phyloP scores from a whole-genome alignment of 148 eudicot genomes.

The Arbutus unedo region DNA sequence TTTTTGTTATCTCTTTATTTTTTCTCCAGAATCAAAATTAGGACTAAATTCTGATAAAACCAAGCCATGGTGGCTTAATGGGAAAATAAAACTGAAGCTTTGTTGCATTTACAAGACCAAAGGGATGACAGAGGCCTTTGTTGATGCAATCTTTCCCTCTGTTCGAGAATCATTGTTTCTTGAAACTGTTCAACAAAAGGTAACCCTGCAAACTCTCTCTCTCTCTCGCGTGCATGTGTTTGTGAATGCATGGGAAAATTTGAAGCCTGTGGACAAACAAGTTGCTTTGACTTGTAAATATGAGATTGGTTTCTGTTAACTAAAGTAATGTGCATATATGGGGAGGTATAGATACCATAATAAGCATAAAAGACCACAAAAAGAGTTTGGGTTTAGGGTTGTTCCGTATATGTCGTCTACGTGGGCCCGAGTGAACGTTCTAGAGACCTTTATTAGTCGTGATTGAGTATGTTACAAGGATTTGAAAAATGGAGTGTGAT shows the following conservation, averaged over 20 bases:
- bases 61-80: slow-evolving; percentile 73
- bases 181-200: slow-evolving; percentile 61
- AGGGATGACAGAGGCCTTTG: slow-evolving; percentile 67
- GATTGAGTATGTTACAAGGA: not conserved
- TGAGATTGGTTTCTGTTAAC: not conserved
- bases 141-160: slow-evolving; percentile 57
- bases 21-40: slow-evolving; percentile 32
- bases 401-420: too few relatives aligned
- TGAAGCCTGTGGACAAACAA: not conserved
- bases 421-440: too few relatives aligned
- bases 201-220: slow-evolving; percentile 20
- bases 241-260: not conserved
- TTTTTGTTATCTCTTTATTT: slow-evolving; percentile 7
- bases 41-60: slow-evolving; percentile 29
- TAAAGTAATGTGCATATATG: not conserved
- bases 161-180: slow-evolving; percentile 62
- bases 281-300: not conserved
- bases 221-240: not conserved
- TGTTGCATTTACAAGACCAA: slow-evolving; percentile 57
- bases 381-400: too few relatives aligned
- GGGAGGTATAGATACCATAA: too few relatives aligned
- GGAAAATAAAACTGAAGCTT: slow-evolving; percentile 76
- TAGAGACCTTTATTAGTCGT: not conserved
- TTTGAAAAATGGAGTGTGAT: slow-evolving; percentile 2
- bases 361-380: too few relatives aligned